These are phyloP conservation scores for Massariosphaeria phaeospora DNA, from an alignment of 495 filamentous ascomycete species.

Conservation along the genomic window DNA sequence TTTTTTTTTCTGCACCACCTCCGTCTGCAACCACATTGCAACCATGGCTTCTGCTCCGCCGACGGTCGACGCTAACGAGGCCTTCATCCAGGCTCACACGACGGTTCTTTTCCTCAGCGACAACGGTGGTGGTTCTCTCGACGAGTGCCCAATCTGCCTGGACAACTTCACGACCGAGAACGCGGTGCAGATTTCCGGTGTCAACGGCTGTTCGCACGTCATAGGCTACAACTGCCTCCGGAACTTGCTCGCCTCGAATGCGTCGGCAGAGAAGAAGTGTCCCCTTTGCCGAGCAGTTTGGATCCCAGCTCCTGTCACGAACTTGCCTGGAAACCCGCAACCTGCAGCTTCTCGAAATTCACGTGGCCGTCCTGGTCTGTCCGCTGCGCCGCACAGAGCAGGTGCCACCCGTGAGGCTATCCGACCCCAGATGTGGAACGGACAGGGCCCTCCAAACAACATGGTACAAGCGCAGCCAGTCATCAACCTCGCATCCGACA, in stretches of 20 bases:
- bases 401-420: too few species aligned
- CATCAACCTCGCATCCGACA: too few species aligned
- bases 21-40: background rate
- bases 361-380: too few species aligned
- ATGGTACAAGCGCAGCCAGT: too few species aligned
- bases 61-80: background rate
- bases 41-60: background rate
- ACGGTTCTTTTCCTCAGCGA: background rate
- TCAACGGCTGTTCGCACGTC: background rate
- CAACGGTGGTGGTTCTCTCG: too few species aligned
- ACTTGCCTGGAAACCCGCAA: too few species aligned
- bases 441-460: too few species aligned
- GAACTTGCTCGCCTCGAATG: background rate
- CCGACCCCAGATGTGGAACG: too few species aligned
- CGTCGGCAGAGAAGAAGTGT: slow-evolving; percentile 1
- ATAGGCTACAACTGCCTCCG: background rate
- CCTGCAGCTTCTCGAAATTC: too few species aligned
- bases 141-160: slow-evolving; percentile 12
- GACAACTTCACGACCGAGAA: background rate
- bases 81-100: background rate
- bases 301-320: slow-evolving; percentile 1
- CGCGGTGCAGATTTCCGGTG: background rate
- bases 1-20: background rate
- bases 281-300: slow-evolving; percentile 8
- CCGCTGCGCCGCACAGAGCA: too few species aligned